A percentile compares a stretch with the other conserved stretches of the same genome.
Conservation (phyloP, 306 rosid species). For the Prunus fruticosa region DNA sequence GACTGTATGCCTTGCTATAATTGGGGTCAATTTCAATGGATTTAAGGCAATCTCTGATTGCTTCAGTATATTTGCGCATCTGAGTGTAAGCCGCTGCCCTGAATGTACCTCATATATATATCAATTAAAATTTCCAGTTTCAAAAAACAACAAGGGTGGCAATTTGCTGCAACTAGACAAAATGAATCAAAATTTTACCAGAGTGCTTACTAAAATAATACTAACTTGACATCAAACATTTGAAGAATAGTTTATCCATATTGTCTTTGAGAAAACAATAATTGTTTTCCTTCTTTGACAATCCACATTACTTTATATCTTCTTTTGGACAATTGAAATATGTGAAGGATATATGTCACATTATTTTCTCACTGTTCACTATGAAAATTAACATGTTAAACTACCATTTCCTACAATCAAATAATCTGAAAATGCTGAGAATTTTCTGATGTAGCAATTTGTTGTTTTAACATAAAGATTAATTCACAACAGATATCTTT, state of each 20-base stretch:
- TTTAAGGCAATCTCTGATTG: slow-evolving; percentile 71
- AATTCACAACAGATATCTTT: neutral
- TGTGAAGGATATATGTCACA: neutral
- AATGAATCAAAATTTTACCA: neutral
- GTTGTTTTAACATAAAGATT: neutral
- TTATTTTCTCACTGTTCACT: neutral
- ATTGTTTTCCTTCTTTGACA: neutral
- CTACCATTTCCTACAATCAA: neutral
- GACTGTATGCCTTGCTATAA: slow-evolving; percentile 93
- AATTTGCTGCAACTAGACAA: slow-evolving; percentile 14
- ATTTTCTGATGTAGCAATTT: neutral
- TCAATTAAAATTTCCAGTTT: slow-evolving; percentile 15
- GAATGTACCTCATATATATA: slow-evolving; percentile 23
- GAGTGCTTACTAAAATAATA: neutral
- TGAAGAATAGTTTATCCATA: too few relatives aligned
- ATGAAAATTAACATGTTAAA: neutral
- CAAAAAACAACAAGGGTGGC: slow-evolving; percentile 11
- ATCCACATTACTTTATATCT: neutral
- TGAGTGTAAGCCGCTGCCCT: slow-evolving; percentile 99
- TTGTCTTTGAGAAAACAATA: neutral
- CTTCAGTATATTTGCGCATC: slow-evolving; percentile 59
- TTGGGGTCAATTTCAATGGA: slow-evolving; percentile 82
- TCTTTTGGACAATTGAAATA: too few relatives aligned
- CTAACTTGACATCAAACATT: neutral
- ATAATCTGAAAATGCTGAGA: neutral